Evolutionary conservation across 192 early-diverging fungal genomes (phyloP).

Genomic region (Cladochytrium replicatum): DNA sequence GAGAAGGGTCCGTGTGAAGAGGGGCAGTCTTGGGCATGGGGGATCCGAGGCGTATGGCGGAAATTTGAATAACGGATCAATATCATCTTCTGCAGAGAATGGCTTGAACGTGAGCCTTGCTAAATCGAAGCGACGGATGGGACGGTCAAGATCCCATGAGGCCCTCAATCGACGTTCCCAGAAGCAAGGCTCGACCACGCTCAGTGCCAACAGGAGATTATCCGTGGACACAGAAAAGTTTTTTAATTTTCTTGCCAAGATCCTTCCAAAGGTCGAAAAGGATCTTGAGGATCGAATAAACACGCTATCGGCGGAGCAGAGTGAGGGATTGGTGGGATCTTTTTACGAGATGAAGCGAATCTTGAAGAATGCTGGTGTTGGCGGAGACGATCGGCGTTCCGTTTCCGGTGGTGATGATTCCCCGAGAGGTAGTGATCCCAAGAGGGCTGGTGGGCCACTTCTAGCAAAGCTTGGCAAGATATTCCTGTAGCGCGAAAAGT

Average conservation of each 20-base stretch:
- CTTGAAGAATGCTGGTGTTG: conserved; percentile 15
- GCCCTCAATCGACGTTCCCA: conserved; percentile 2
- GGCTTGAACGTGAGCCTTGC: not conserved
- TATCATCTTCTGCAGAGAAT: not conserved
- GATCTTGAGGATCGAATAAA: conserved; percentile 19
- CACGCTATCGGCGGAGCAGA: conserved; percentile 11
- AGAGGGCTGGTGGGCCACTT: no score
- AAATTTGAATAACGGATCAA: not conserved
- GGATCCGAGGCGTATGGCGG: no score
- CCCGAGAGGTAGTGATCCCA: no score
- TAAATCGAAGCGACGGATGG: not conserved
- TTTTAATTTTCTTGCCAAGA: conserved; percentile 17
- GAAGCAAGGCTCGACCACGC: conserved; percentile 1
- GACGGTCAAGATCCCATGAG: not conserved
- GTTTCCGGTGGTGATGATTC: no score
- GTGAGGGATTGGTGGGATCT: conserved; percentile 13
- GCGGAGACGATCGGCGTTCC: no score
- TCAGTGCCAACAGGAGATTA: not conserved
- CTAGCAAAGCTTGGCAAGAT: no score
- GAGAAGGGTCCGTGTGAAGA: no score
- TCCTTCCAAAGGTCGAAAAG: conserved; percentile 19
- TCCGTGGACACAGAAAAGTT: conserved; percentile 7
- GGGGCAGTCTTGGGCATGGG: no score
- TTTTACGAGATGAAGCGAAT: conserved; percentile 25
- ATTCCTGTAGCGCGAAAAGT: no score